A percentile compares a stretch with the other conserved stretches of the same genome.
Evolutionary conservation across 805 yeast genomes (phyloP).

Genomic region (Grigorovia humatica): DNA sequence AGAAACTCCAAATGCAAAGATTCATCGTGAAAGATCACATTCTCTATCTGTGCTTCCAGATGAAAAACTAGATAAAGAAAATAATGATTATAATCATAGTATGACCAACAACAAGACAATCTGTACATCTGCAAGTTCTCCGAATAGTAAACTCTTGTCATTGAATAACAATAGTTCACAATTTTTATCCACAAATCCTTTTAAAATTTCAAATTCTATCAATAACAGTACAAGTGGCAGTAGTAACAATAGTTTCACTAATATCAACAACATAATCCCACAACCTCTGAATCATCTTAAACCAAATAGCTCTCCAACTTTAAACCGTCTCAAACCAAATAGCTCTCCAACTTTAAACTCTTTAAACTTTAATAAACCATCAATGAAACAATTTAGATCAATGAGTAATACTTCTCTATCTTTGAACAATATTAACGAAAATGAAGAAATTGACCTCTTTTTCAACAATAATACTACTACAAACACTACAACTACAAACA

Average conservation of each 20-base stretch:
- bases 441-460: slow-evolving; percentile 20
- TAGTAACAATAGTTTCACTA: neutral
- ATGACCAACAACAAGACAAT: neutral
- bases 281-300: neutral
- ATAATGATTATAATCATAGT: too few relatives aligned
- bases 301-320: neutral
- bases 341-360: slow-evolving; percentile 1
- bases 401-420: slow-evolving; percentile 19
- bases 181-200: slow-evolving; percentile 5
- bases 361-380: slow-evolving; percentile 3
- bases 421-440: slow-evolving; percentile 28
- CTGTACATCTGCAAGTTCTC: neutral
- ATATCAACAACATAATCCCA: neutral
- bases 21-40: neutral
- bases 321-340: neutral
- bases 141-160: neutral
- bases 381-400: slow-evolving; percentile 5
- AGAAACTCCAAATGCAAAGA: neutral
- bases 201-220: neutral
- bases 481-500: neutral
- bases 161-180: neutral
- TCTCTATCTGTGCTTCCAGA: neutral
- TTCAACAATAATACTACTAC: slow-evolving; percentile 1
- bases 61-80: neutral
- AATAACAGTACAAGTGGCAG: neutral